Evolutionary conservation across 73 alveolate genomes (phyloP).

Genomic region (Paramecium pentaurelia): DNA sequence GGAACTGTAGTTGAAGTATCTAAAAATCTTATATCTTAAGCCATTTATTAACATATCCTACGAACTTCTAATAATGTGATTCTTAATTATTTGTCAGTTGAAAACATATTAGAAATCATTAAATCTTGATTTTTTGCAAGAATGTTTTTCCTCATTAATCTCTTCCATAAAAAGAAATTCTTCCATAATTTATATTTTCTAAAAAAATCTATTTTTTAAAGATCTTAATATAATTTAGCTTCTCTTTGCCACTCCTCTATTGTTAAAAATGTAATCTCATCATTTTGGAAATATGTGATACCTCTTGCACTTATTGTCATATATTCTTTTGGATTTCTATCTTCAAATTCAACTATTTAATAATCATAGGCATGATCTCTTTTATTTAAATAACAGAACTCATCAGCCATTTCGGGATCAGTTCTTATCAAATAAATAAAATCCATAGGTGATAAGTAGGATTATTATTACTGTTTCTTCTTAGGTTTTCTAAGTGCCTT

Average conservation of each 20-base stretch:
- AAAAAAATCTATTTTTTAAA: constrained; percentile 76
- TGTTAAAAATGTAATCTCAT: constrained; percentile 73
- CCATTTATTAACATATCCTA: constrained; percentile 61
- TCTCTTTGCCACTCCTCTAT: constrained; percentile 90
- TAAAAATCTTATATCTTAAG: constrained; percentile 71
- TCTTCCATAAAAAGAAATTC: constrained; percentile 86
- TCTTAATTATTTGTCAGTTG: constrained; percentile 76
- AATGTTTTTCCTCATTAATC: constrained; percentile 80
- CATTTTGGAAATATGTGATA: constrained; percentile 77
- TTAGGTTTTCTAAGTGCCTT: constrained; percentile 5
- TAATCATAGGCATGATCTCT: constrained; percentile 83
- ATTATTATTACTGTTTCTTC: constrained; percentile 11
- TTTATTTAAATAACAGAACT: constrained; percentile 84
- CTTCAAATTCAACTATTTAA: constrained; percentile 82
- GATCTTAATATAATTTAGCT: constrained; percentile 66
- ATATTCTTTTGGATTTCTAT: constrained; percentile 72
- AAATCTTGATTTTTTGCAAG: constrained; percentile 70
- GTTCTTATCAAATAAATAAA: constrained; percentile 74
- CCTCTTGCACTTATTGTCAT: constrained; percentile 88
- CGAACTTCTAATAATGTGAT: constrained; percentile 79
- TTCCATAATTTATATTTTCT: constrained; percentile 78
- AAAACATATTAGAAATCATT: constrained; percentile 73
- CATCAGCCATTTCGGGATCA: constrained; percentile 80
- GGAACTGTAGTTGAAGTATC: constrained; percentile 70
- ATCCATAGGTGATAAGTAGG: constrained; percentile 78